These are phyloP conservation scores for Rhytidhysteron rufulum DNA, from an alignment of 2,329 filamentous ascomycete species.

Conservation along the genomic window DNA sequence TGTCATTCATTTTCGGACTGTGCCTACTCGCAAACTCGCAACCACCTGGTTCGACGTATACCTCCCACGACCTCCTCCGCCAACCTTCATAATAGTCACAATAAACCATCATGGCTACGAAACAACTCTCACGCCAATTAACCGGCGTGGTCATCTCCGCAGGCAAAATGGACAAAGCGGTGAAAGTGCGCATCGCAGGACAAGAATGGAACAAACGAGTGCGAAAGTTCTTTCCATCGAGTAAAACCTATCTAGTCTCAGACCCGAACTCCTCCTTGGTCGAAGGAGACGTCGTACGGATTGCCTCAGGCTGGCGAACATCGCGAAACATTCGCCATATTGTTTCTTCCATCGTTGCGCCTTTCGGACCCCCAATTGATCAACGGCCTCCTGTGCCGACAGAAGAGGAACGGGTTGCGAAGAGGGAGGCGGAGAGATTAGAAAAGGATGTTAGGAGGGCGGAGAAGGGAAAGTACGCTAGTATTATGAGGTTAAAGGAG, in stretches of 20 bases:
- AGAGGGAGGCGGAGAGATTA: slow-evolving; percentile 52
- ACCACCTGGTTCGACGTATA: too few relatives aligned
- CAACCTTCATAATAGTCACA: neutral
- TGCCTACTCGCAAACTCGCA: too few relatives aligned
- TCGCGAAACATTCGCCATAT: slow-evolving; percentile 69
- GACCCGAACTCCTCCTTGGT: slow-evolving; percentile 72
- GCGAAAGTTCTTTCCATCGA: slow-evolving; percentile 67
- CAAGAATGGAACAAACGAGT: slow-evolving; percentile 70
- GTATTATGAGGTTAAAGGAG: slow-evolving; percentile 22
- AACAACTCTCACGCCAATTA: slow-evolving; percentile 25
- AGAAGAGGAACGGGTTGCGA: slow-evolving; percentile 57
- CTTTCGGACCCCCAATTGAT: slow-evolving; percentile 61
- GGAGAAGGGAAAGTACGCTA: slow-evolving; percentile 25
- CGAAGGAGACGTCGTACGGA: slow-evolving; percentile 71
- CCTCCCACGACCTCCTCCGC: neutral
- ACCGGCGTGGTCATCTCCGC: slow-evolving; percentile 71
- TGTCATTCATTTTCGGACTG: too few relatives aligned
- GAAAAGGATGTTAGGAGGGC: slow-evolving; percentile 55
- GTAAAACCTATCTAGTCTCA: slow-evolving; percentile 67
- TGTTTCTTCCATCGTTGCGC: slow-evolving; percentile 70
- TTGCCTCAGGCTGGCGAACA: slow-evolving; percentile 62
- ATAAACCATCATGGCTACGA: slow-evolving; percentile 2
- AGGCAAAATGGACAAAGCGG: slow-evolving; percentile 73
- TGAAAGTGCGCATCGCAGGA: slow-evolving; percentile 70
- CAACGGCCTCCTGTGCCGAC: slow-evolving; percentile 64